Conservation (phyloP, 495 filamentous ascomycete species). For the Oleoguttula mirabilis region DNA sequence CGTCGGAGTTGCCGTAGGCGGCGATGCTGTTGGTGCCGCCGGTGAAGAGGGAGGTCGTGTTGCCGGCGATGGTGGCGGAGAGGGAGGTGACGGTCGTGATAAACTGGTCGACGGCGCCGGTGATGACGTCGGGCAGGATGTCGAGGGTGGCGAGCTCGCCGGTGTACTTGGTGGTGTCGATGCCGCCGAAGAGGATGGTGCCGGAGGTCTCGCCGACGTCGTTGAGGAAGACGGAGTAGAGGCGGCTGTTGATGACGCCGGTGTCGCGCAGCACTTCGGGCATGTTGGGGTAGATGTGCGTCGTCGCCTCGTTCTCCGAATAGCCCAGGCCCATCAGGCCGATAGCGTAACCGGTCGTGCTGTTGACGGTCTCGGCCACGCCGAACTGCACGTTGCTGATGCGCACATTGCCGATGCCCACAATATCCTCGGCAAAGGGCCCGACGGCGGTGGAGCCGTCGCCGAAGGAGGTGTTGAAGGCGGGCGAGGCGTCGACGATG, state of each 20-base stretch:
- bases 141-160: slow-evolving; percentile 13
- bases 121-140: slow-evolving; percentile 9
- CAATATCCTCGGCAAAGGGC: slow-evolving; percentile 8
- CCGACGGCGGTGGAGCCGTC: slow-evolving; percentile 14
- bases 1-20: background rate
- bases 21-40: slow-evolving; percentile 1
- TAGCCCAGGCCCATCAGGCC: slow-evolving; percentile 14
- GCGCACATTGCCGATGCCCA: slow-evolving; percentile 10
- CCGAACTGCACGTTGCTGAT: slow-evolving; percentile 17
- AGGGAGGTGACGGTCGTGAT: slow-evolving; percentile 15
- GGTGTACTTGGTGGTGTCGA: slow-evolving; percentile 14
- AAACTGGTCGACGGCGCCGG: slow-evolving; percentile 14
- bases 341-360: slow-evolving; percentile 12
- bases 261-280: slow-evolving; percentile 13
- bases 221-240: slow-evolving; percentile 19
- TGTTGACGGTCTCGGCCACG: slow-evolving; percentile 13
- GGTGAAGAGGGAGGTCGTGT: slow-evolving; percentile 3
- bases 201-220: slow-evolving; percentile 8
- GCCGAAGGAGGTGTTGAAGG: slow-evolving; percentile 14
- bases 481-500: slow-evolving; percentile 8
- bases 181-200: slow-evolving; percentile 19
- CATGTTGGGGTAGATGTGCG: slow-evolving; percentile 14
- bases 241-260: slow-evolving; percentile 11
- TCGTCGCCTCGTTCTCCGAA: slow-evolving; percentile 10
- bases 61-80: slow-evolving; percentile 5